Base-by-base conservation (phyloP, 352 stramenopile genomes). In the Phytopythium aichiense region DNA sequence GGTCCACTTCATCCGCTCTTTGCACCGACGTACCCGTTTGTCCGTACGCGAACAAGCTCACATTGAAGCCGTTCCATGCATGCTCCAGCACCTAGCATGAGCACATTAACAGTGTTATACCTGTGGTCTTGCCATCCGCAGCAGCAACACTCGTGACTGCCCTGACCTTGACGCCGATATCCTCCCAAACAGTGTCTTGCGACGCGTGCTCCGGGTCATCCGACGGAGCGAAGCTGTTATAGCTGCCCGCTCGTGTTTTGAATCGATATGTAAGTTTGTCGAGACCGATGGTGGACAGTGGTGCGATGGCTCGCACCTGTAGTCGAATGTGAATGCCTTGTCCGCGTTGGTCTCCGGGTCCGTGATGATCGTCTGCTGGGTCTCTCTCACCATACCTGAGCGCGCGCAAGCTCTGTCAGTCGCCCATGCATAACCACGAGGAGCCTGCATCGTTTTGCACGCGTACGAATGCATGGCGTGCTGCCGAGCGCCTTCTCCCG, bases 41-140 rank as follows among this genome's bases (percentile, higher is more conserved):
- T 0, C 87, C 87, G 58, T 96, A 95, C 7, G 87, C 87, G 57
- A 96, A 96, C 30, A 96, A 68, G 35, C 82, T 94, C 18, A 94
- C 85, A 50, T 96, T 95, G 80, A 95, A 96, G 13, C 88, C 88
- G 63, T 93, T 91, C 86, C 85, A 96, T 1, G 88, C 88, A 60
- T 96, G 90, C 63, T 96, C 86, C 6, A 95, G 75, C 20, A 95
- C 87, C 69, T 87, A 48, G 12, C 13, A 42, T 0, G 18, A 46
- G 20, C 5, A 23, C 23, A 30, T 63, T 20, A 49, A 23, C 60
- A 40, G 35, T 12, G 7, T 59, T 28, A 56, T 40, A 1, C 35
- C 6, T 16, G 35, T 40, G 35, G 28, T 31, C 3, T 7, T 2
- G 28, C 28, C 3, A 40, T 40, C 35, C 35, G 2, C 35, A 40